Evolutionary conservation across 176 grass and related monocot genomes (phyloP).

Genomic region (Guadua angustifolia): DNA sequence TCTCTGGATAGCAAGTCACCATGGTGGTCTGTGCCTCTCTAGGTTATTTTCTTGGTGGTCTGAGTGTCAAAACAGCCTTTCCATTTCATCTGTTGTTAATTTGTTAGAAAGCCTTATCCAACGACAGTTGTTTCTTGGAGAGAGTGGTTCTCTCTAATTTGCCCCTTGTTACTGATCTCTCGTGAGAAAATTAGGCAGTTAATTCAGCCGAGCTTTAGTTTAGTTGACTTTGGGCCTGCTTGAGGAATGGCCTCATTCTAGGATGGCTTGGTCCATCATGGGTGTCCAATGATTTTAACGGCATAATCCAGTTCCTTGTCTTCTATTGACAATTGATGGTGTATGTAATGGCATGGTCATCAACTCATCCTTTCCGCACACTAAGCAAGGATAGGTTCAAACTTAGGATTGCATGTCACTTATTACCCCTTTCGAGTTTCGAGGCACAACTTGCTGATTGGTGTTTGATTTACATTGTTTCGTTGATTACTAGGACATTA

Average conservation of each 20-base stretch:
- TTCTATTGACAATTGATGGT: not conserved
- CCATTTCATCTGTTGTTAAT: not conserved
- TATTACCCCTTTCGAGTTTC: not conserved
- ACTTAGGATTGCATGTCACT: not conserved
- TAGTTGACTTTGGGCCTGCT: not conserved
- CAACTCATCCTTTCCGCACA: not conserved
- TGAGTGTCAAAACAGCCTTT: not conserved
- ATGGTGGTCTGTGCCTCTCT: not conserved
- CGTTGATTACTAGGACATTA: not conserved
- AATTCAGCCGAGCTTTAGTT: not conserved
- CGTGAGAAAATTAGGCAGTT: not conserved
- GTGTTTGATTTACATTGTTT: not conserved
- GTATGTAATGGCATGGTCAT: not conserved
- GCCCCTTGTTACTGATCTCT: not conserved
- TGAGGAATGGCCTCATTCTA: not conserved
- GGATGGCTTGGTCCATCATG: not conserved
- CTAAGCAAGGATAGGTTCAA: not conserved
- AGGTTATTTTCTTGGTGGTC: not conserved
- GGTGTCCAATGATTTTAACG: slow-evolving; percentile 4
- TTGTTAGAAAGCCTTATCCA: not conserved
- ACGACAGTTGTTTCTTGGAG: not conserved
- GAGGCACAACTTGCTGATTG: not conserved
- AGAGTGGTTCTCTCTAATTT: not conserved
- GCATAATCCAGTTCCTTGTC: not conserved
- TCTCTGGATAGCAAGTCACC: not conserved